Conservation (phyloP, 768 basidiomycete species). For the Auriculariales sp. region DNA sequence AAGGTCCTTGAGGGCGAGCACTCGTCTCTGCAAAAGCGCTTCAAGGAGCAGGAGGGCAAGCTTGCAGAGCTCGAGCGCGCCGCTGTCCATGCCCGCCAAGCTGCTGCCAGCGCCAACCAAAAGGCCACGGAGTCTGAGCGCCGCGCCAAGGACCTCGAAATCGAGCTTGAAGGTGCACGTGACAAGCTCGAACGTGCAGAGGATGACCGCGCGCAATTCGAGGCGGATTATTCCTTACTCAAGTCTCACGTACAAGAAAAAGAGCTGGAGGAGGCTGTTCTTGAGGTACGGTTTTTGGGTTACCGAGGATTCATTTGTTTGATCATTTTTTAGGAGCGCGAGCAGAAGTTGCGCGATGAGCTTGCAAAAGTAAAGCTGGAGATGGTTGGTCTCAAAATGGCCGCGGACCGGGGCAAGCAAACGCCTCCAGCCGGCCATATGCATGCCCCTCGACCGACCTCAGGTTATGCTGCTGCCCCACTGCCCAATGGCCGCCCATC, state of each 20-base stretch:
- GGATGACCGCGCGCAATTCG: slow-evolving; percentile 47
- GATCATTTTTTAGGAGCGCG: slow-evolving; percentile 40
- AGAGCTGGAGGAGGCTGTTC: slow-evolving; percentile 53
- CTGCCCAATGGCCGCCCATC: slow-evolving; percentile 49
- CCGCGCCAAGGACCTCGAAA: slow-evolving; percentile 56
- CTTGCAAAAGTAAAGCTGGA: slow-evolving; percentile 47
- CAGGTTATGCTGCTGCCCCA: slow-evolving; percentile 6
- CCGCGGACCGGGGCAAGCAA: slow-evolving; percentile 31
- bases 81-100: slow-evolving; percentile 42
- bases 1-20: slow-evolving; percentile 54
- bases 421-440: not conserved
- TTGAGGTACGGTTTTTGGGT: slow-evolving; percentile 33
- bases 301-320: not conserved
- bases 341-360: slow-evolving; percentile 53
- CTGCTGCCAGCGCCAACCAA: slow-evolving; percentile 56
- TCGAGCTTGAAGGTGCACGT: slow-evolving; percentile 41
- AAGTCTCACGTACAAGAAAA: slow-evolving; percentile 64
- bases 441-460: not conserved
- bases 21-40: slow-evolving; percentile 49
- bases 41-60: slow-evolving; percentile 58
- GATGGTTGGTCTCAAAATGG: slow-evolving; percentile 39
- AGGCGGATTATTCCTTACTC: slow-evolving; percentile 51
- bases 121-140: slow-evolving; percentile 73
- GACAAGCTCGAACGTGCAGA: slow-evolving; percentile 55
- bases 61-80: slow-evolving; percentile 45